A percentile compares a stretch with the other conserved stretches of the same genome.
Conservation (phyloP, 495 filamentous ascomycete species). For the Chlorociboria aeruginascens region DNA sequence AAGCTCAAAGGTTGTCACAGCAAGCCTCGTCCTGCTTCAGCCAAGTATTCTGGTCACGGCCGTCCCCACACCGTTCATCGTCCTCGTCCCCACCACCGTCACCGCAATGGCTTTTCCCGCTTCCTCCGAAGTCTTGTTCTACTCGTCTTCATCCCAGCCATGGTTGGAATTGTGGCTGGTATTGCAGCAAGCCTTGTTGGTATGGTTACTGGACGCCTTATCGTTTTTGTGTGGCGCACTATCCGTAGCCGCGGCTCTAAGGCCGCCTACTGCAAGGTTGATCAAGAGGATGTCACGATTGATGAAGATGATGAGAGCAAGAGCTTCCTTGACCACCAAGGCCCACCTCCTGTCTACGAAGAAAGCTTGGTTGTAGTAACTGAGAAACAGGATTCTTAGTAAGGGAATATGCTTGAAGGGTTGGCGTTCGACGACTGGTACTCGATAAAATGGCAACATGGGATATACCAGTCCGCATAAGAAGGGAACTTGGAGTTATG, state of each 20-base stretch:
- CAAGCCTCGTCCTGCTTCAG: conserved; percentile 11
- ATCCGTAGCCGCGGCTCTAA: conserved; percentile 19
- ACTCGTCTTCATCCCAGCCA: conserved; percentile 38
- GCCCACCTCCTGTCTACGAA: conserved; percentile 16
- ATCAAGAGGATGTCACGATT: conserved; percentile 6
- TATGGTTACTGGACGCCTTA: conserved; percentile 36
- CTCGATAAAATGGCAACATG: no score
- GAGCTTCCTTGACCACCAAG: conserved; percentile 12
- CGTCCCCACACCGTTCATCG: conserved; percentile 5
- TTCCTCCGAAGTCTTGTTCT: conserved; percentile 33
- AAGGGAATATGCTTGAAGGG: background rate
- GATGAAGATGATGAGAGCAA: conserved; percentile 12
- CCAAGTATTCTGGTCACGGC: conserved; percentile 2
- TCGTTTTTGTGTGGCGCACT: conserved; percentile 33
- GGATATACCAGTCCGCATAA: no score
- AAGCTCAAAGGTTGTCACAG: conserved; percentile 19
- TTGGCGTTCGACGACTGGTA: background rate
- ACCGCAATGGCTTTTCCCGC: conserved; percentile 24
- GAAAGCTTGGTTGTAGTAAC: conserved; percentile 7
- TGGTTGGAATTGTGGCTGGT: conserved; percentile 40
- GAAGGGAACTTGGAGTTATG: no score
- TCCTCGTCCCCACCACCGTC: conserved; percentile 16
- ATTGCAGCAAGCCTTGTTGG: conserved; percentile 39
- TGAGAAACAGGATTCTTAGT: conserved; percentile 11
- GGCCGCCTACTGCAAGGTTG: conserved; percentile 2